Evolutionary conservation across 306 rosid species (phyloP).

Genomic region (Vigna nakashimae): DNA sequence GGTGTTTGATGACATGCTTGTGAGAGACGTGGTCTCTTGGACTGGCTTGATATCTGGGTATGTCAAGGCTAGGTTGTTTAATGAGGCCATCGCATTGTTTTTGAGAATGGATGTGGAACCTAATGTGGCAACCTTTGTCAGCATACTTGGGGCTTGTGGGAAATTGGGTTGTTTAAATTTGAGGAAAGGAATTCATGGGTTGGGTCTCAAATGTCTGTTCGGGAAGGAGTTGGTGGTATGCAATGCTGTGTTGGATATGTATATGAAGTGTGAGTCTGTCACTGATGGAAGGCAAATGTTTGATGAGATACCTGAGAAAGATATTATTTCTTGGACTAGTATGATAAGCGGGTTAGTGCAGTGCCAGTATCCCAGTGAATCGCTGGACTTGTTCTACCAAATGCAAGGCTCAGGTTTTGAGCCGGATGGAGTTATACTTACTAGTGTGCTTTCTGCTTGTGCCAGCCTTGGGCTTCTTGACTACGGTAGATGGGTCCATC

Average conservation of each 20-base stretch:
- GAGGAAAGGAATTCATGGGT: constrained; percentile 82
- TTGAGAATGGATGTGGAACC: constrained; percentile 66
- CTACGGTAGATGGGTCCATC: too few relatives aligned
- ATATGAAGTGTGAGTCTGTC: constrained; percentile 66
- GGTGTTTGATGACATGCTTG: constrained; percentile 81
- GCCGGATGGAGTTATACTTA: too few relatives aligned
- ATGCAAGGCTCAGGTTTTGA: too few relatives aligned
- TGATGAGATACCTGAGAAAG: too few relatives aligned
- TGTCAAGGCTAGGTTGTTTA: constrained; percentile 61
- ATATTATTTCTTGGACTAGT: too few relatives aligned
- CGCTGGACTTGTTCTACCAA: too few relatives aligned
- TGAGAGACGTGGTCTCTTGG: constrained; percentile 87
- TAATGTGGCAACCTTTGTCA: constrained; percentile 65
- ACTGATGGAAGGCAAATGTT: constrained; percentile 67
- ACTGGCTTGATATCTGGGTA: constrained; percentile 75
- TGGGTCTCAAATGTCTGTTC: constrained; percentile 48
- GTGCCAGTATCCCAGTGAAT: too few relatives aligned
- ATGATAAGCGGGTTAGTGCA: too few relatives aligned
- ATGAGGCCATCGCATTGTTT: constrained; percentile 58
- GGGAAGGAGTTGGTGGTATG: constrained; percentile 59
- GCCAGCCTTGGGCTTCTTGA: too few relatives aligned
- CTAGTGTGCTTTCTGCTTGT: too few relatives aligned
- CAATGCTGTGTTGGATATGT: constrained; percentile 78
- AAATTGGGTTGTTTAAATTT: constrained; percentile 54
- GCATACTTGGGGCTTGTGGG: constrained; percentile 71